These are phyloP conservation scores for Venturia effusa DNA, from an alignment of 2,329 filamentous ascomycete genomes.

Conservation along the genomic window DNA sequence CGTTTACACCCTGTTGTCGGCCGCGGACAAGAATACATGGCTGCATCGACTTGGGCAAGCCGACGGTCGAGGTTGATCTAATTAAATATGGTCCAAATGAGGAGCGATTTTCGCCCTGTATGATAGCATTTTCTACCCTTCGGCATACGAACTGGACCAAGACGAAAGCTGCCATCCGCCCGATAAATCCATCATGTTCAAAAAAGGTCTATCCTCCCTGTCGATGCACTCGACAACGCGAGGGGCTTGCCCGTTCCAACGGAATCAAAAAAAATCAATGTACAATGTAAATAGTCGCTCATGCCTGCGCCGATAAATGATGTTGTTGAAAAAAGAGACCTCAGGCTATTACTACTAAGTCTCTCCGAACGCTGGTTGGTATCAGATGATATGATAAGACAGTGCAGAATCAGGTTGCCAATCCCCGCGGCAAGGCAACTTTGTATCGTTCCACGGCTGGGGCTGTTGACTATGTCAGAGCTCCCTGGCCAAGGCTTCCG, in stretches of 20 bases:
- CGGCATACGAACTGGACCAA: background rate
- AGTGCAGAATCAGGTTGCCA: background rate
- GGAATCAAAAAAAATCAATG: background rate
- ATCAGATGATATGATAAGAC: background rate
- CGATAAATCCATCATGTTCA: background rate
- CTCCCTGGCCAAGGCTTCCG: background rate
- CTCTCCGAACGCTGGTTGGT: background rate
- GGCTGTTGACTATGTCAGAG: background rate
- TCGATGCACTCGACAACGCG: background rate
- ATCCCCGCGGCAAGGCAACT: background rate
- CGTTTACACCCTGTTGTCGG: no score
- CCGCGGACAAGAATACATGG: no score
- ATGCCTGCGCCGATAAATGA: conserved; percentile 1
- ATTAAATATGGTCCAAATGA: background rate
- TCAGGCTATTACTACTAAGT: background rate
- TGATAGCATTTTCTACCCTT: background rate
- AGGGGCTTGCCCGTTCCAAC: background rate
- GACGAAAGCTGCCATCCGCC: background rate
- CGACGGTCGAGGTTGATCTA: background rate
- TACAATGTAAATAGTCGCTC: conserved; percentile 3
- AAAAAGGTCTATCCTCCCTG: background rate
- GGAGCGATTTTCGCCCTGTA: background rate
- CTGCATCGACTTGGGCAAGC: background rate
- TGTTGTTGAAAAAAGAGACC: conserved; percentile 1
- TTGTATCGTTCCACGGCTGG: background rate